These are phyloP conservation scores for Daedalea quercina DNA, from an alignment of 768 basidiomycete genomes.

Conservation along the genomic window DNA sequence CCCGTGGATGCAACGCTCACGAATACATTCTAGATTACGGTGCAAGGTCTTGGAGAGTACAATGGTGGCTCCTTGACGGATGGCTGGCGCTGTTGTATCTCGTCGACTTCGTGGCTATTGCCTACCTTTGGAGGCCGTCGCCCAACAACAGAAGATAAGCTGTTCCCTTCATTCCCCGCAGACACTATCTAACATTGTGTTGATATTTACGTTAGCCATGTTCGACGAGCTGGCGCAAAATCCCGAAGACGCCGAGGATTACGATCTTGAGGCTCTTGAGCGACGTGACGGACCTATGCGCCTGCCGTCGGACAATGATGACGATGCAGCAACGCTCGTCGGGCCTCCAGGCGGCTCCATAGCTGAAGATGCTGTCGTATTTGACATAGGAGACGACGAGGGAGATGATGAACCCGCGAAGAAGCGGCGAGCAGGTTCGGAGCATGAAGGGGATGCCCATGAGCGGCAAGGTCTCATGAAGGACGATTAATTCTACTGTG, in stretches of 20 bases:
- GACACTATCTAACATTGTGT: conserved; percentile 12
- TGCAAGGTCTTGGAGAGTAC: conserved; percentile 79
- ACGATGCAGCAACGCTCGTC: conserved; percentile 69
- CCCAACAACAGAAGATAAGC: conserved; percentile 82
- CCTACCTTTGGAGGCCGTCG: conserved; percentile 93
- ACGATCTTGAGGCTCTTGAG: conserved; percentile 76
- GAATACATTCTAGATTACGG: conserved; percentile 93
- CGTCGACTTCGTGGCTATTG: conserved; percentile 68
- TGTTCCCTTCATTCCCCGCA: neutral
- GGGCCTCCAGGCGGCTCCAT: conserved; percentile 44
- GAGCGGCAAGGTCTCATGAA: conserved; percentile 67
- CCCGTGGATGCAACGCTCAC: no score
- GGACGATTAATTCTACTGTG: conserved; percentile 25
- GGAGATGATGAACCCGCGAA: conserved; percentile 48
- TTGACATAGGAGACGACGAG: conserved; percentile 87
- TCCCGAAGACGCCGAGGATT: conserved; percentile 90
- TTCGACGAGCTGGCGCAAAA: conserved; percentile 95
- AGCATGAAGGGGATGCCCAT: conserved; percentile 38
- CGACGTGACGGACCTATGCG: conserved; percentile 38
- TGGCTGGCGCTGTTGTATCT: conserved; percentile 90
- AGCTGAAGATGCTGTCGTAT: conserved; percentile 71
- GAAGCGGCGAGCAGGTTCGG: conserved; percentile 40
- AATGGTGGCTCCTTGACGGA: conserved; percentile 97
- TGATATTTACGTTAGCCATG: conserved; percentile 72
- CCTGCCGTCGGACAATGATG: conserved; percentile 50